Evolutionary conservation across 257 asterid species (phyloP).

Genomic region (Petunia axillaris): DNA sequence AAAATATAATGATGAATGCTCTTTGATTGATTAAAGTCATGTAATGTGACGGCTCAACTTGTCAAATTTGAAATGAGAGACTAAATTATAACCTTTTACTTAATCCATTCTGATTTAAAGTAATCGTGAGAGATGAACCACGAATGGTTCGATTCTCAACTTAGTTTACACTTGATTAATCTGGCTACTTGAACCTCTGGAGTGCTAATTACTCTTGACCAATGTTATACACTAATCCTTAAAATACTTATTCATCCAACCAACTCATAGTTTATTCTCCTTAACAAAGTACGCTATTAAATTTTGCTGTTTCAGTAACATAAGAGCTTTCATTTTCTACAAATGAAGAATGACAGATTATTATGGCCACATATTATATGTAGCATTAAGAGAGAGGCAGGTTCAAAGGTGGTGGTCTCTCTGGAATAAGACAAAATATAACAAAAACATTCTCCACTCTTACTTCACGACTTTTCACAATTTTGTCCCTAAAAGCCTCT

Average conservation of each 20-base stretch:
- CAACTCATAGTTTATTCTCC: slow-evolving; percentile 61
- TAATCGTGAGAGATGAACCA: no score
- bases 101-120: background rate
- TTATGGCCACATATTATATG: background rate
- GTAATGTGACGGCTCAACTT: background rate
- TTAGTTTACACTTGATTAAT: no score
- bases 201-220: no score
- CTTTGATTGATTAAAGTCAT: background rate
- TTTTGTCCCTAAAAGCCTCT: background rate
- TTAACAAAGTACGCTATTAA: slow-evolving; percentile 50
- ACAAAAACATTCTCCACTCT: background rate
- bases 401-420: background rate
- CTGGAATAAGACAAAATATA: background rate
- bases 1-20: background rate
- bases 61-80: background rate
- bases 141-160: no score
- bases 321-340: slow-evolving; percentile 36
- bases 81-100: background rate
- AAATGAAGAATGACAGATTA: background rate
- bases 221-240: slow-evolving; percentile 44
- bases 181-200: no score
- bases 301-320: slow-evolving; percentile 26
- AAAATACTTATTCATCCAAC: slow-evolving; percentile 68
- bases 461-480: background rate
- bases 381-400: background rate